Evolutionary conservation across 805 yeast species (phyloP), one percentile per base, ranked within the genome.

Genomic region (Hanseniaspora clermontiae): DNA sequence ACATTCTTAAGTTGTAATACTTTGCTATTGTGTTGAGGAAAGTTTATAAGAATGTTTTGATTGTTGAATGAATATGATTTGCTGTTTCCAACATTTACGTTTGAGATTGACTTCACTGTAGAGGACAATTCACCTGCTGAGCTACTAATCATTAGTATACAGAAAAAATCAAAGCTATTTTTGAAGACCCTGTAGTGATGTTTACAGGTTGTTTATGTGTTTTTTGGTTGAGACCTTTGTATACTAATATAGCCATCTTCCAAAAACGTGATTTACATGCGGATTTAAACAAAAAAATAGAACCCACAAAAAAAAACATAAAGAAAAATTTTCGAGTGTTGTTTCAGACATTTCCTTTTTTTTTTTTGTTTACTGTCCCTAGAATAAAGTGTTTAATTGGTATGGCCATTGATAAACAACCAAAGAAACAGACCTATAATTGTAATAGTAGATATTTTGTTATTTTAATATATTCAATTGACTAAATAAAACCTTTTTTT

Each of bases 1-100:
- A 52, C 34, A 43, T 52, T 52, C 39, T 52, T 52, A 3, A 52
- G 46, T 5, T 52, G 49, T n/a, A 52, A 12, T 15, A 40, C 34
- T 24, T 46, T 52, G 29, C 37, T 29, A n/a, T 15, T 37, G 5
- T 24, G 17, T n/a, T 52, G 48, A 6, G 50, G 20, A 20, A 37
- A 20, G 24, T 52, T 52, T 5, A 52, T 52, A 15, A 45, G 40
- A 19, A 52, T 46, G 17, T 52, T 52, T 19, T 46, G 38, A 32
- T 52, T 34, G 19, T 37, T 38, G 1, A 45, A 39, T 2, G 40
- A 19, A 8, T 19, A 29, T n/a, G 40, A 27, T 36, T 19, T 34
- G 20, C 7, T 14, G n/a, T 10, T 12, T 32, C 17, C 27, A 19
- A 46, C n/a, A 19, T 32, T 46, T 31, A 20, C 17, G 9, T 46